Percentiles rank a stretch among this genome's conserved stretches.
Evolutionary conservation across 345 rosid genomes (phyloP).

Genomic region (Lenwebbia sp.): DNA sequence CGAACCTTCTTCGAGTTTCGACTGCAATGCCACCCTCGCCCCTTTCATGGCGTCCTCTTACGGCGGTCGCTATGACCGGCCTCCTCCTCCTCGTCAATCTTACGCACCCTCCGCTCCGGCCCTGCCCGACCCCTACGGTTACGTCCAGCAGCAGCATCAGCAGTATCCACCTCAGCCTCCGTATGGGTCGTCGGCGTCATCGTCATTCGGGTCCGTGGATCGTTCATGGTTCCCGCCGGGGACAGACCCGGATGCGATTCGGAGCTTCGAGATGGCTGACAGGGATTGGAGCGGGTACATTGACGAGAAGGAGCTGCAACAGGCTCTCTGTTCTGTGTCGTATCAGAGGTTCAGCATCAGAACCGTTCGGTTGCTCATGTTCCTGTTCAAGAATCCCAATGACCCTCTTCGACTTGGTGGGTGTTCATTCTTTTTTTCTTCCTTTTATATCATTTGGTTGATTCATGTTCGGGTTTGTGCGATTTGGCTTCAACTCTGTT

Average conservation of each 20-base stretch:
- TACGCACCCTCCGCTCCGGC: background rate
- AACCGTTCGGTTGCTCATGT: conserved; percentile 52
- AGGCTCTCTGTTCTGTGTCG: conserved; percentile 36
- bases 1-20: background rate
- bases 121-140: background rate
- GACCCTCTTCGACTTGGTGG: conserved; percentile 40
- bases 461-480: background rate
- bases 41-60: background rate
- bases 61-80: background rate
- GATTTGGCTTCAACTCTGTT: background rate
- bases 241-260: conserved; percentile 35
- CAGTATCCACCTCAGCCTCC: background rate
- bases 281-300: conserved; percentile 53
- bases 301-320: conserved; percentile 52
- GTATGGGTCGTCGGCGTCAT: background rate
- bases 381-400: conserved; percentile 49
- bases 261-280: conserved; percentile 52
- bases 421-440: background rate
- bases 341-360: conserved; percentile 32
- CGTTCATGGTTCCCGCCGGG: conserved; percentile 25
- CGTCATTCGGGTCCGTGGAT: background rate
- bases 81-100: background rate
- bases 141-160: background rate
- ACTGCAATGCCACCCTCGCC: background rate
- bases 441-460: background rate